Base-by-base conservation (phyloP, 73 alveolate species). In the Paramecium biaurelia region DNA sequence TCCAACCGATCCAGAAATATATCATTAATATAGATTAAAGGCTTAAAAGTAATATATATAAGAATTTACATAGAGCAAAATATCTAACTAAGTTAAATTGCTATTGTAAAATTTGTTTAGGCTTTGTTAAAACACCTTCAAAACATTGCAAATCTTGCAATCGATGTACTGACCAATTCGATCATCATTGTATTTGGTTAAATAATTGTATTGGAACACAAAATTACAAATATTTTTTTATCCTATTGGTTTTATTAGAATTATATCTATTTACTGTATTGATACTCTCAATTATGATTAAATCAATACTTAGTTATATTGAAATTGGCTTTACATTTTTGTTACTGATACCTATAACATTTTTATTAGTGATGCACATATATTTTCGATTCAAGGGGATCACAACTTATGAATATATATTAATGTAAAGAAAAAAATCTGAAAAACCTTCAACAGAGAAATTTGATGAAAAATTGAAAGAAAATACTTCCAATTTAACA, bases 131-230 rank as follows among this genome's bases (percentile, higher is more conserved):
- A 3, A 15, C 24, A 4, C 23, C 45, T 6, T 41, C 90, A 43
- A 79, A 79, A 79, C 90, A 79, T 45, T 79, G 90, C 23, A 23
- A 26, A 79, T 30, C 47, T 23, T 79, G 90, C 28, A 79, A 79
- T 42, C 32, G 90, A 79, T 79, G 90, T 45, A 79, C 90, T 8
- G 76, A 38, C 2, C n/a, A 79, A 21, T 79, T 79, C 28, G 90
- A 79, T 79, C 90, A 79, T 79, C 90, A 79, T 79, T 79, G 90
- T 21, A 45, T 79, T 7, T 79, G 90, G 84, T 63, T 63, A 24
- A 63, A 63, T 12, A 63, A 63, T 32, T 63, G 84, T 26, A 63
- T 63, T 5, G 84, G 84, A 12, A 4, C 20, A 7, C 20, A 32
- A 32, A 63, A 63, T 32, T 63, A 63, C 45, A 26, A n/a, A 63